Evolutionary conservation across 2,329 filamentous ascomycete species (phyloP).

Genomic region (Aspergillus fijiensis): DNA sequence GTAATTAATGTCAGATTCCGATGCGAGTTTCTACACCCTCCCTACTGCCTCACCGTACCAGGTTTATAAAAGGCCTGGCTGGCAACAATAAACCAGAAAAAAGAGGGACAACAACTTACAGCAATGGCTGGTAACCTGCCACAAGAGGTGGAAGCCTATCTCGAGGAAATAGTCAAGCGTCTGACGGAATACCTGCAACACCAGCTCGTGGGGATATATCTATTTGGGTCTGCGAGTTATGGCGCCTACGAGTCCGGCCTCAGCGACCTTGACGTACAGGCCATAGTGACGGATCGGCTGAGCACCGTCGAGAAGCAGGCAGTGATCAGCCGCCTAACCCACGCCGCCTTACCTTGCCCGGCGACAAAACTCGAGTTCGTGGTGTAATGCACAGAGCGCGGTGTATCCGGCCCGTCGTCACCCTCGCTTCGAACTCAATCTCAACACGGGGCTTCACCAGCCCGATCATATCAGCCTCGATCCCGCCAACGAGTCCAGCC

Average conservation of each 20-base stretch:
- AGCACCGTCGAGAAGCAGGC: slow-evolving; percentile 7
- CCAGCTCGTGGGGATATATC: slow-evolving; percentile 13
- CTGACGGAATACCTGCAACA: slow-evolving; percentile 11
- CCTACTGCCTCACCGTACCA: no score
- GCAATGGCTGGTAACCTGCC: slow-evolving; percentile 8
- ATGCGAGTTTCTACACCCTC: no score
- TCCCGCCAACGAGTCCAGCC: slow-evolving; percentile 15
- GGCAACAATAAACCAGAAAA: slow-evolving; percentile 2
- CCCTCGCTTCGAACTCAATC: slow-evolving; percentile 6
- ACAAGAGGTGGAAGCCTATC: slow-evolving; percentile 8
- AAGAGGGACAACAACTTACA: background rate
- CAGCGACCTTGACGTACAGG: slow-evolving; percentile 12
- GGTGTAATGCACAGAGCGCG: slow-evolving; percentile 12
- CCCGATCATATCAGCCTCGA: slow-evolving; percentile 14
- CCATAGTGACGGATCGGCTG: slow-evolving; percentile 13
- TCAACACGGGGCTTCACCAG: slow-evolving; percentile 8
- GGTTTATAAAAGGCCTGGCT: no score
- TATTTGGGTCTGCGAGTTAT: slow-evolving; percentile 16
- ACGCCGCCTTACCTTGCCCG: slow-evolving; percentile 14
- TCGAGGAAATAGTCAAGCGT: slow-evolving; percentile 4
- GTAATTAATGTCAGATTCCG: no score
- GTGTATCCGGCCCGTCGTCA: slow-evolving; percentile 10
- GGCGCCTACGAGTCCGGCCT: slow-evolving; percentile 14
- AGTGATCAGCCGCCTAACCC: slow-evolving; percentile 10
- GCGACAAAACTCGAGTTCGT: slow-evolving; percentile 17